phyloP scores from a whole-genome alignment of 2,329 filamentous ascomycete species.

The Remersonia thermophila region DNA sequence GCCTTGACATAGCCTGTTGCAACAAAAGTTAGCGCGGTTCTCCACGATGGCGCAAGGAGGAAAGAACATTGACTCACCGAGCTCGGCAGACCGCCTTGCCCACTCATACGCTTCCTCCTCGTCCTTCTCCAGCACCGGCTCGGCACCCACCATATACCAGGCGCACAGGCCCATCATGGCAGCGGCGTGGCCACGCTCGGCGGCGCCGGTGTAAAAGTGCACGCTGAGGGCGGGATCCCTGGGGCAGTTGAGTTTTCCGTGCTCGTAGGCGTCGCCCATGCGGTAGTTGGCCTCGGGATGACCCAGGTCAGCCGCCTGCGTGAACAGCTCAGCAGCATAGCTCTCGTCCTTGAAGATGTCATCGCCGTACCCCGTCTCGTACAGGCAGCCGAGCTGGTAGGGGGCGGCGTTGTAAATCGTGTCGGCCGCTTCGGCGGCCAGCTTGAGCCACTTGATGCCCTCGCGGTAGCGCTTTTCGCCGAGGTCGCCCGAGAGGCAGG shows the following conservation, averaged over 20 bases:
- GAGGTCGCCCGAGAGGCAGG: conserved; percentile 80
- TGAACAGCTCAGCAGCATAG: conserved; percentile 89
- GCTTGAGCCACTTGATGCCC: conserved; percentile 91
- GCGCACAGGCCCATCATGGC: conserved; percentile 98
- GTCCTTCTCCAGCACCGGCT: conserved; percentile 84
- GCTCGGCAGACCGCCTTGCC: conserved; percentile 75
- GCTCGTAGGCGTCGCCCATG: conserved; percentile 94
- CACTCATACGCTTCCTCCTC: conserved; percentile 95
- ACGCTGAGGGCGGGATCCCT: conserved; percentile 86
- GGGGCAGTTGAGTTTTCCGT: conserved; percentile 76
- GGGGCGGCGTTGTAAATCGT: conserved; percentile 84
- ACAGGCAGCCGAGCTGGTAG: conserved; percentile 77
- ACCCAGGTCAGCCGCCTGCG: conserved; percentile 83
- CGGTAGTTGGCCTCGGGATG: conserved; percentile 77
- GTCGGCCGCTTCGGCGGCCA: conserved; percentile 81
- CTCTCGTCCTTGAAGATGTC: conserved; percentile 84
- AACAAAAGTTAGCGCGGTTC: too few relatives aligned
- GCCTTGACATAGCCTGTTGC: conserved; percentile 53
- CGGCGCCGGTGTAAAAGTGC: conserved; percentile 92
- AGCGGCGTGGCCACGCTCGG: conserved; percentile 66
- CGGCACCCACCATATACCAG: conserved; percentile 95
- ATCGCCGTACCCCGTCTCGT: conserved; percentile 86
- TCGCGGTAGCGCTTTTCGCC: conserved; percentile 80
- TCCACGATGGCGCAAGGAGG: too few relatives aligned
- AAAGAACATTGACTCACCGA: conserved; percentile 46